Percentiles rank a stretch among this genome's conserved stretches.
Conservation (phyloP, 2,329 filamentous ascomycete genomes). For the Albophoma yamanashiensis region DNA sequence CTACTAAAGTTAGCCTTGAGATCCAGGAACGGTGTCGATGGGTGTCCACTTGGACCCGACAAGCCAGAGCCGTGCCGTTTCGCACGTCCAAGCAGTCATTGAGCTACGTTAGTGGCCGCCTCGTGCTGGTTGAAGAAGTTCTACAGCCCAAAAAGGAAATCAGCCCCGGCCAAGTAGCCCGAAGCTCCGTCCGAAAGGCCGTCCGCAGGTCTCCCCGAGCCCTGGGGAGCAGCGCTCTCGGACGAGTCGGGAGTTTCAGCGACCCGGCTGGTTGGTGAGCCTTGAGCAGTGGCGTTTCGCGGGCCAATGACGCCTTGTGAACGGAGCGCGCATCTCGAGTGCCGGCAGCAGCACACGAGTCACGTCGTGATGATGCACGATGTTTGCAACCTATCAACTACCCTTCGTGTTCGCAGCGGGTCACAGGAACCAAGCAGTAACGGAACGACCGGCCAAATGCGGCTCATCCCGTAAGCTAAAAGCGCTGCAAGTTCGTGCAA, state of each 20-base stretch:
- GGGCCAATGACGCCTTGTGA: not conserved
- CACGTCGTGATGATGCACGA: not conserved
- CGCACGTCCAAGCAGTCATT: not conserved
- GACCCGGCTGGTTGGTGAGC: not conserved
- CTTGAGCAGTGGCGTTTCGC: not conserved
- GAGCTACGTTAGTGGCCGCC: not conserved
- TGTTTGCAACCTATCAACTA: not conserved
- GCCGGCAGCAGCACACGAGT: not conserved
- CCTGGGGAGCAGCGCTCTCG: not conserved
- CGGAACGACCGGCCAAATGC: not conserved
- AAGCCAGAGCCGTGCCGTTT: not conserved
- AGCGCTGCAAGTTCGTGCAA: not conserved
- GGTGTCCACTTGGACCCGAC: not conserved
- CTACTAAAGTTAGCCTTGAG: not conserved
- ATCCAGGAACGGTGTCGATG: not conserved
- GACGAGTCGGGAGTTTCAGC: not conserved
- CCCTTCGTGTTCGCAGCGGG: not conserved
- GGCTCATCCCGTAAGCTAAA: not conserved
- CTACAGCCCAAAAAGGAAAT: not conserved
- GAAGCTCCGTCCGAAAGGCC: not conserved
- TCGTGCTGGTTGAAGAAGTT: not conserved
- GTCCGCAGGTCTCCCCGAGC: not conserved
- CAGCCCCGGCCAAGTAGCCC: not conserved
- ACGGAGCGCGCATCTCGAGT: not conserved
- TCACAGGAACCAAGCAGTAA: not conserved